Evolutionary conservation across 164 flowering plant genomes (phyloP), one percentile per base, ranked within the genome.

Genomic region (Chimonanthus salicifolius): DNA sequence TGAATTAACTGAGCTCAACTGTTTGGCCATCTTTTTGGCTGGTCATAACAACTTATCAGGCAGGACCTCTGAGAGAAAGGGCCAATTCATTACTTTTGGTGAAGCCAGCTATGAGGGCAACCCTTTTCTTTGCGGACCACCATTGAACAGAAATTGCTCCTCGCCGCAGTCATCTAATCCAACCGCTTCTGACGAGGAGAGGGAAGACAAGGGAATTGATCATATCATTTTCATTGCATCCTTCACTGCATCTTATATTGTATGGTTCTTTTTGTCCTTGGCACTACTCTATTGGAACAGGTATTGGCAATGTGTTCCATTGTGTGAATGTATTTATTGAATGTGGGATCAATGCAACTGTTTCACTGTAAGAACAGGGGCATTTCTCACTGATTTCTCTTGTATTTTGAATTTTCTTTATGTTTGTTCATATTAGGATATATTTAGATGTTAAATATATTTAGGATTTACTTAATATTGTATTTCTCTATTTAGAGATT

Each of bases 141-240:
- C 67, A 45, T 60, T 71, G 43, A 60, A 71, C 2, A 71, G 46
- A 50, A 50, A 2, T n/a, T 71, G 73, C 73, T 50, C 54, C 49
- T 3, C 51, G 4, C 15, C 48, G n/a, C 2, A 2, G 21, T n/a
- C 3, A 20, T 5, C 51, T n/a, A 6, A 6, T 3, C 49, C 58
- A 1, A 50, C 58, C 1, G 3, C 58, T 7, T 6, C 49, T 4
- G 20, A 7, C 5, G 51, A 16, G 2, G 46, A 43, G 2, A 54
- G 63, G 20, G 15, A 72, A 4, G 58, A 18, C 2, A 4, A 21
- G n/a, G 43, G 3, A 21, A 47, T 45, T 46, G 20, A 5, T 45
- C 1, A 6, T 50, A 50, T 50, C 58, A 50, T 50, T 50, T 72
- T 62, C 74, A 62, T n/a, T 20, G 16, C 44, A 62, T 43, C 58